phyloP scores from a whole-genome alignment of 129 eudicot species.

The Glebionis coronaria region DNA sequence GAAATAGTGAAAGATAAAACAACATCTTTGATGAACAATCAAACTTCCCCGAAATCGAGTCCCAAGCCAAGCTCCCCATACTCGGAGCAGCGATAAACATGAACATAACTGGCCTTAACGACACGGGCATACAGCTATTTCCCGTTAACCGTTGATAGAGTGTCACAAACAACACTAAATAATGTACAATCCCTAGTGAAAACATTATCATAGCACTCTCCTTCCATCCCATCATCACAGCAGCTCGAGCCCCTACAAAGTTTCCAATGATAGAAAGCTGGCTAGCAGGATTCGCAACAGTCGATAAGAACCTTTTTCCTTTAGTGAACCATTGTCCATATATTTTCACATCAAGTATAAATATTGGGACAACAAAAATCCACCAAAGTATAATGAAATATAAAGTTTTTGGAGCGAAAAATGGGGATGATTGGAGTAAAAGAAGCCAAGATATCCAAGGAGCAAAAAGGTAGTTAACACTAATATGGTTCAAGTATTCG shows the following conservation, averaged over 20 bases:
- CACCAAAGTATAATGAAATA: slow-evolving; percentile 31
- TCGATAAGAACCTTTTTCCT: slow-evolving; percentile 45
- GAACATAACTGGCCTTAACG: slow-evolving; percentile 59
- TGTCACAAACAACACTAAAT: slow-evolving; percentile 58
- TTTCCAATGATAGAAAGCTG: slow-evolving; percentile 56
- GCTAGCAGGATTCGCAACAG: slow-evolving; percentile 54
- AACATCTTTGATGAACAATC: slow-evolving; percentile 58
- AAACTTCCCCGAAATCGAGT: slow-evolving; percentile 46
- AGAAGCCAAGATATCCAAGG: slow-evolving; percentile 69
- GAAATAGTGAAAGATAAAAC: slow-evolving; percentile 59
- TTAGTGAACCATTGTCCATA: slow-evolving; percentile 65
- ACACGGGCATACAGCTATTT: slow-evolving; percentile 34
- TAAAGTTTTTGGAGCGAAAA: slow-evolving; percentile 7
- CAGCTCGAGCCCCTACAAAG: slow-evolving; percentile 49
- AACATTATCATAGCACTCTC: slow-evolving; percentile 52
- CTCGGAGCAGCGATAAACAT: slow-evolving; percentile 63
- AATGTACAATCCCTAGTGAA: slow-evolving; percentile 48
- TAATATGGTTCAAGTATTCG: slow-evolving; percentile 58
- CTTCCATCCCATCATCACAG: slow-evolving; percentile 55
- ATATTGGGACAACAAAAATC: slow-evolving; percentile 42
- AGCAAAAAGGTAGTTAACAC: slow-evolving; percentile 67
- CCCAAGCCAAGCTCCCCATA: slow-evolving; percentile 72
- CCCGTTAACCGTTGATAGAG: slow-evolving; percentile 52
- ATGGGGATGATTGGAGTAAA: slow-evolving; percentile 42
- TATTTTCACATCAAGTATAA: slow-evolving; percentile 48